Percentiles rank a stretch among this genome's conserved stretches.
phyloP scores from a whole-genome alignment of 352 stramenopile species.

The Phytophthora syringae region DNA sequence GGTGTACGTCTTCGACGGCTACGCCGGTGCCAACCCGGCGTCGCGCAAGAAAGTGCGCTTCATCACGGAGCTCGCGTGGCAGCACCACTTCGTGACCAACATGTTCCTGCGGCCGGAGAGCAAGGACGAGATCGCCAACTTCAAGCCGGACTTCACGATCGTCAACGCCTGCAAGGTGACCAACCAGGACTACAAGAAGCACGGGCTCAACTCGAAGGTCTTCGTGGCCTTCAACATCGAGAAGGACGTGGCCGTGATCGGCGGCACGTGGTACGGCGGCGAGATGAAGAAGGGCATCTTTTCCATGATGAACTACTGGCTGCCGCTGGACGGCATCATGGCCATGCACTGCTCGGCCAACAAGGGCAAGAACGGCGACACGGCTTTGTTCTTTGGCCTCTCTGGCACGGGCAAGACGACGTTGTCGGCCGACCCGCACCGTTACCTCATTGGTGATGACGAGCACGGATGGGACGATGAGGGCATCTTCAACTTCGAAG shows the following conservation, averaged over 20 bases:
- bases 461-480: constrained; percentile 98
- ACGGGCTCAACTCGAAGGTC: constrained; percentile 95
- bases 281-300: constrained; percentile 99
- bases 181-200: constrained; percentile 94
- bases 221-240: constrained; percentile 98
- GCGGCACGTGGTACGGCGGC: constrained; percentile 97
- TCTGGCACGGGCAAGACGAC: constrained; percentile 92
- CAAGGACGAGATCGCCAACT: constrained; percentile 90
- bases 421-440: constrained; percentile 90
- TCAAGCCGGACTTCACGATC: constrained; percentile 98
- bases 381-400: constrained; percentile 98
- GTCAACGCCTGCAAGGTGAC: constrained; percentile 97
- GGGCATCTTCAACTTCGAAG: constrained; percentile 99
- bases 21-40: constrained; percentile 92
- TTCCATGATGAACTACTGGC: constrained; percentile 98
- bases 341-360: constrained; percentile 99
- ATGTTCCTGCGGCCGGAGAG: constrained; percentile 94
- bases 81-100: constrained; percentile 98
- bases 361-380: constrained; percentile 96
- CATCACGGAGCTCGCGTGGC: constrained; percentile 98
- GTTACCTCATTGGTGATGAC: constrained; percentile 81
- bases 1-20: constrained; percentile 97
- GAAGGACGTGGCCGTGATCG: constrained; percentile 95
- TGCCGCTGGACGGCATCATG: constrained; percentile 95
- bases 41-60: constrained; percentile 97